Evolutionary conservation across 768 basidiomycete genomes (phyloP).

Genomic region (Roridomyces roridus): DNA sequence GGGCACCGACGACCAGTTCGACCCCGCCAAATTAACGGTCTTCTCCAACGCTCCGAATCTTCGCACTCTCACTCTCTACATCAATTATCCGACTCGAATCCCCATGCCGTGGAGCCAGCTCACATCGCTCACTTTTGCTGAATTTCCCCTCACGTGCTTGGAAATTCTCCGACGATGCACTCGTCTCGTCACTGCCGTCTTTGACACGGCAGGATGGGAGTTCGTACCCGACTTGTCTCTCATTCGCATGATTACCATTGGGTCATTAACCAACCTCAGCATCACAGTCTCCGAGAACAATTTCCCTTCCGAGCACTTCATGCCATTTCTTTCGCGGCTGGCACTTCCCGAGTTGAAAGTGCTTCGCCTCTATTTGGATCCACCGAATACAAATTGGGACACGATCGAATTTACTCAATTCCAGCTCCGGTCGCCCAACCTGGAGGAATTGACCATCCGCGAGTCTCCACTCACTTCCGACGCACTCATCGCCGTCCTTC

Average conservation of each 20-base stretch:
- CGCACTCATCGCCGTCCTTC: neutral
- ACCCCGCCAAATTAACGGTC: too few species aligned
- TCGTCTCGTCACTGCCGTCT: neutral
- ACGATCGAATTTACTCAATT: neutral
- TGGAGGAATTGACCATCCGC: neutral
- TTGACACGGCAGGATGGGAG: neutral
- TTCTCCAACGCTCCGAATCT: neutral
- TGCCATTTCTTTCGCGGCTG: constrained; percentile 2
- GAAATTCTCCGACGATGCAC: neutral
- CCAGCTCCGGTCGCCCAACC: neutral
- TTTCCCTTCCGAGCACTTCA: neutral
- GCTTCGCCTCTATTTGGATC: neutral
- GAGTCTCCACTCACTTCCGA: neutral
- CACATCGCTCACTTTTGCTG: neutral
- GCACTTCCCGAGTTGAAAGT: neutral
- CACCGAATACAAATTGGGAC: too few species aligned
- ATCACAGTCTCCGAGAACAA: too few species aligned
- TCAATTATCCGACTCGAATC: neutral
- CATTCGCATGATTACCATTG: too few species aligned
- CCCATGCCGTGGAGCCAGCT: constrained; percentile 6
- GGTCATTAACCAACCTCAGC: too few species aligned
- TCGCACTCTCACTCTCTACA: neutral
- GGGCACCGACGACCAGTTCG: too few species aligned
- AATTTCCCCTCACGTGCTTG: neutral
- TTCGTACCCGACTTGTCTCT: too few species aligned